Evolutionary conservation across 116 monocot species (phyloP).

Genomic region (Phalaenopsis hybrid): DNA sequence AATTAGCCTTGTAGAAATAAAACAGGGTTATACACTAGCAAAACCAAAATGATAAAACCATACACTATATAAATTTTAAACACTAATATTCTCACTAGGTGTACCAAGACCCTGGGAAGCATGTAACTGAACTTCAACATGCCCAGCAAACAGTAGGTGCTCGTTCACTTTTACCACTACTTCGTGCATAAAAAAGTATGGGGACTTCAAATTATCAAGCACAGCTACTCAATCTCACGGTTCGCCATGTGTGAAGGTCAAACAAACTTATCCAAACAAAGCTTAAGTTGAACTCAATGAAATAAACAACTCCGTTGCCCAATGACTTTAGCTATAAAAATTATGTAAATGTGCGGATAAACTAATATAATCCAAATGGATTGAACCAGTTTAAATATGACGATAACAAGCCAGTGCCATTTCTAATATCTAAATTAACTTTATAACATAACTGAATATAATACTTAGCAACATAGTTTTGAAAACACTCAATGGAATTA

Average conservation of each 20-base stretch:
- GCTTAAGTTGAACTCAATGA: background rate
- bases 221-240: background rate
- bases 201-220: background rate
- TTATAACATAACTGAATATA: background rate
- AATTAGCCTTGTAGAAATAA: background rate
- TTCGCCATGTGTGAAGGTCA: background rate
- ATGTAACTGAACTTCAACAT: background rate
- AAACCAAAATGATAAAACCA: background rate
- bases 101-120: background rate
- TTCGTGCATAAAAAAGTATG: background rate
- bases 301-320: background rate
- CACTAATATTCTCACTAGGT: background rate
- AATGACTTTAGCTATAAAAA: background rate
- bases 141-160: background rate
- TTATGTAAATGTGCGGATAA: background rate
- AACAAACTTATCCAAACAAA: background rate
- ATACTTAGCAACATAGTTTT: background rate
- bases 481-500: background rate
- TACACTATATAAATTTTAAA: background rate
- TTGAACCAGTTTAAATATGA: background rate
- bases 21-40: background rate
- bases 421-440: background rate
- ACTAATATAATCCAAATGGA: background rate
- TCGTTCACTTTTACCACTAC: background rate
- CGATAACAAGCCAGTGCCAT: background rate